A percentile compares a stretch with the other conserved stretches of the same genome.
Conservation (phyloP, 176 grass and related monocot genomes). For the Hordeum marinum region DNA sequence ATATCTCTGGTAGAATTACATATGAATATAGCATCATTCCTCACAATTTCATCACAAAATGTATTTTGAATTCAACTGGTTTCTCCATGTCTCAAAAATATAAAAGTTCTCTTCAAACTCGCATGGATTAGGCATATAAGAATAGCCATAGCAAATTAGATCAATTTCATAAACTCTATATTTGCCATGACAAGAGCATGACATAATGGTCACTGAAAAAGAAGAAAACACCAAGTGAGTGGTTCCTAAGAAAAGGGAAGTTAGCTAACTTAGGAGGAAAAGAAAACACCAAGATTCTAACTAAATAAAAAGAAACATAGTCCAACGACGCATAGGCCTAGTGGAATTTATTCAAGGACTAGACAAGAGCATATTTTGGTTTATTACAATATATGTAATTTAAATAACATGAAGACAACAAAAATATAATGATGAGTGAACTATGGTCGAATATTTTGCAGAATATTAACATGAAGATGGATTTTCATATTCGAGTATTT, state of each 20-base stretch:
- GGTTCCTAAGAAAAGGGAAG: neutral
- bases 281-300: neutral
- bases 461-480: too few relatives aligned
- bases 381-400: too few relatives aligned
- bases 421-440: too few relatives aligned
- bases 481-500: too few relatives aligned
- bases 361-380: too few relatives aligned
- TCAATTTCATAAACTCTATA: constrained; percentile 78
- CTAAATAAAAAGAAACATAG: too few relatives aligned
- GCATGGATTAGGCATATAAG: constrained; percentile 79
- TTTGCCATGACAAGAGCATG: constrained; percentile 50
- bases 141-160: constrained; percentile 94
- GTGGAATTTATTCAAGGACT: too few relatives aligned
- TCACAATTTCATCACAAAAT: constrained; percentile 73
- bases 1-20: constrained; percentile 96
- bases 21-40: constrained; percentile 79
- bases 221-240: neutral
- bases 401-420: too few relatives aligned
- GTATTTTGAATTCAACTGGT: constrained; percentile 73
- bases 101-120: constrained; percentile 54
- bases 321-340: too few relatives aligned
- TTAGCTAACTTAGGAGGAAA: neutral
- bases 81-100: constrained; percentile 93
- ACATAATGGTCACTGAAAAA: constrained; percentile 68
- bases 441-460: too few relatives aligned